phyloP scores from a whole-genome alignment of 305 asterid species.

The Solanum hybrid region DNA sequence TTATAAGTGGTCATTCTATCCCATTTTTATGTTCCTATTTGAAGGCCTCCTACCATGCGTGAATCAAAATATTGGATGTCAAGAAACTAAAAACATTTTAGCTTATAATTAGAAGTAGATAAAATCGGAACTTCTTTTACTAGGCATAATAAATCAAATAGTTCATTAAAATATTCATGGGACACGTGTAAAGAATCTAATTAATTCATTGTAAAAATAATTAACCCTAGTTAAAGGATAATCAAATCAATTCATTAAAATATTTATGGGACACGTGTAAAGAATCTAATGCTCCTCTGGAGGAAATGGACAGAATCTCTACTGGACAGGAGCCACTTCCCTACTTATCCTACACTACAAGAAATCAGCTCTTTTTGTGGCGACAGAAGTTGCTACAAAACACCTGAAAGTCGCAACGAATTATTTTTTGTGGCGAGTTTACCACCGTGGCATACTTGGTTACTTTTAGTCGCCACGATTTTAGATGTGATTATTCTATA shows the following conservation, averaged over 20 bases:
- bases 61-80: not conserved
- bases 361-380: no score
- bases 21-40: not conserved
- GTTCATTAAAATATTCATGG: not conserved
- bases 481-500: no score
- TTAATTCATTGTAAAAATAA: not conserved
- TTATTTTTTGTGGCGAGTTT: not conserved
- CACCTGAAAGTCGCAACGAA: no score
- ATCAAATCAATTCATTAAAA: not conserved
- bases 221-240: not conserved
- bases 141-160: no score
- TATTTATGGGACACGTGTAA: not conserved
- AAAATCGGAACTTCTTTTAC: no score
- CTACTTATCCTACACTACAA: no score
- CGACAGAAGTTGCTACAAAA: no score
- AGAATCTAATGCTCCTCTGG: not conserved
- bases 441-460: no score
- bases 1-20: not conserved
- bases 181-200: not conserved
- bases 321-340: not conserved
- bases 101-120: no score
- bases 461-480: no score
- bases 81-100: not conserved
- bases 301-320: not conserved
- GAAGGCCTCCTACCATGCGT: not conserved